These are phyloP conservation scores for Glebionis coronaria DNA, from an alignment of 129 eudicot genomes.

Conservation along the genomic window DNA sequence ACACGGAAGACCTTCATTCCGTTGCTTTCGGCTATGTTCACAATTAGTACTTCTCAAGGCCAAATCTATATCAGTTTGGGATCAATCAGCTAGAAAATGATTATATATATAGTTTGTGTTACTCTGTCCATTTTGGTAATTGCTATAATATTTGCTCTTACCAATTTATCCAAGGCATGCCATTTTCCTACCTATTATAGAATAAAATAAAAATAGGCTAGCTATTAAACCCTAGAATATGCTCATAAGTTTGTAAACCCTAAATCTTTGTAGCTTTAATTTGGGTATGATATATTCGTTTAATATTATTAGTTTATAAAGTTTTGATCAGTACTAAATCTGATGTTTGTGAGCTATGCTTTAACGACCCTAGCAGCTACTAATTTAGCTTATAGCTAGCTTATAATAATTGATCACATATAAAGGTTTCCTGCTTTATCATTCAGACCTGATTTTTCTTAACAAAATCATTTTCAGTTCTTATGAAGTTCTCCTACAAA, in stretches of 20 bases:
- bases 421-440: conserved; percentile 9
- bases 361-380: conserved; percentile 18
- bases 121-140: conserved; percentile 39
- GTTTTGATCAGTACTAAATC: conserved; percentile 27
- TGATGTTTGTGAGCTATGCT: conserved; percentile 22
- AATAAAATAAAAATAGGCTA: conserved; percentile 36
- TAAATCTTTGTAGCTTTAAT: conserved; percentile 45
- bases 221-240: conserved; percentile 60
- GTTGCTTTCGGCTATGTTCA: conserved; percentile 70
- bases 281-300: conserved; percentile 33
- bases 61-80: conserved; percentile 30
- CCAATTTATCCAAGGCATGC: conserved; percentile 32
- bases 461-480: conserved; percentile 14
- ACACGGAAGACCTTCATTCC: conserved; percentile 68
- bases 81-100: conserved; percentile 28
- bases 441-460: conserved; percentile 21
- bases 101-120: conserved; percentile 20
- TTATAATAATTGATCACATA: conserved; percentile 14
- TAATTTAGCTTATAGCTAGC: conserved; percentile 29
- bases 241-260: conserved; percentile 45
- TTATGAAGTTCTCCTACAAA: conserved; percentile 20
- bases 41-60: conserved; percentile 25
- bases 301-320: conserved; percentile 30
- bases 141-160: conserved; percentile 23
- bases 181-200: conserved; percentile 32